These are phyloP conservation scores for Blumeriella jaapii DNA, from an alignment of 2,329 filamentous ascomycete species.

Conservation along the genomic window DNA sequence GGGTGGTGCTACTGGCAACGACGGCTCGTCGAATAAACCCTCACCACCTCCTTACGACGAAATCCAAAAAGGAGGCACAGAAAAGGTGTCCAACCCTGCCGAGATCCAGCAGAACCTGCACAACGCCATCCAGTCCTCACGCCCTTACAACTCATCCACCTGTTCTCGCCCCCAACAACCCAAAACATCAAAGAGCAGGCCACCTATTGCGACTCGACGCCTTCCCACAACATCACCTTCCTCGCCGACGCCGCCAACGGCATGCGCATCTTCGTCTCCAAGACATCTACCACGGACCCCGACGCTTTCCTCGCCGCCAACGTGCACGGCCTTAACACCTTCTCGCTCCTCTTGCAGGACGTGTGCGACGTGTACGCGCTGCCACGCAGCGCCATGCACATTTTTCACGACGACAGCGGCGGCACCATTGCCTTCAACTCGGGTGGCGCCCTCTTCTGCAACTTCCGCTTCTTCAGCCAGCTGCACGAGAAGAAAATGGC, in stretches of 20 bases:
- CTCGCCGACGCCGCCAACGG: conserved; percentile 58
- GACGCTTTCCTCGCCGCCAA: conserved; percentile 50
- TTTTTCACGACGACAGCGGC: conserved; percentile 73
- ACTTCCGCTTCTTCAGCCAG: conserved; percentile 75
- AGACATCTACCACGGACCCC: conserved; percentile 36
- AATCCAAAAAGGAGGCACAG: conserved; percentile 14
- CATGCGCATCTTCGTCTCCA: conserved; percentile 63
- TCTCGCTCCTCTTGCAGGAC: conserved; percentile 58
- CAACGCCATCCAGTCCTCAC: conserved; percentile 67
- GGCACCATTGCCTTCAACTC: conserved; percentile 89
- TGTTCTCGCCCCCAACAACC: conserved; percentile 65
- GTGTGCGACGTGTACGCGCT: conserved; percentile 64
- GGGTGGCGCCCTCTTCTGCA: conserved; percentile 83
- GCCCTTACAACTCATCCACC: conserved; percentile 59
- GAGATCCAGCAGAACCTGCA: conserved; percentile 59
- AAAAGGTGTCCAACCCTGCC: conserved; percentile 46
- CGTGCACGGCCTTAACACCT: conserved; percentile 51
- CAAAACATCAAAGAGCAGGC: conserved; percentile 69
- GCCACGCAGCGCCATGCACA: conserved; percentile 57
- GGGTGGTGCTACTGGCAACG: conserved; percentile 9
- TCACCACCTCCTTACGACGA: conserved; percentile 22
- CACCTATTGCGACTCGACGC: conserved; percentile 73
- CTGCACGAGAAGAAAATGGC: conserved; percentile 50
- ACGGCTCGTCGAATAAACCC: neutral
- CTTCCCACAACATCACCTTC: conserved; percentile 61